Evolutionary conservation across 192 early-diverging fungal species (phyloP).

Genomic region (Linnemannia hyalina): DNA sequence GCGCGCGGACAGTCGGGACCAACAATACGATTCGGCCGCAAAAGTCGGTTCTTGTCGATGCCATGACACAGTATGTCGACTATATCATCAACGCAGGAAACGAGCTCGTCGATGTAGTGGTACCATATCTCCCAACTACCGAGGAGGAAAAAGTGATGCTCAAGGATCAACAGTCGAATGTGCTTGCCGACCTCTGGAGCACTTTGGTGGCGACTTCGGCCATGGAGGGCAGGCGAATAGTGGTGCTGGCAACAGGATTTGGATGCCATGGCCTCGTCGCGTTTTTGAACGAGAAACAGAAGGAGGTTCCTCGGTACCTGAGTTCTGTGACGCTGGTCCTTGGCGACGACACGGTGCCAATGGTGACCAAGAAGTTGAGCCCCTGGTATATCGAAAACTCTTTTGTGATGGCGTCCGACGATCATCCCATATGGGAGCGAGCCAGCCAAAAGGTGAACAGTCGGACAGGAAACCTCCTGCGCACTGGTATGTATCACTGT

Average conservation of each 20-base stretch:
- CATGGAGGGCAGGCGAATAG: constrained; percentile 26
- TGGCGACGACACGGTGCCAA: constrained; percentile 43
- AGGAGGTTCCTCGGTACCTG: constrained; percentile 40
- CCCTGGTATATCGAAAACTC: constrained; percentile 53
- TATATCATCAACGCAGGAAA: constrained; percentile 33
- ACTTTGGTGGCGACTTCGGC: constrained; percentile 39
- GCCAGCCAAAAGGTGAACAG: constrained; percentile 39
- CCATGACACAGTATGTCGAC: constrained; percentile 38
- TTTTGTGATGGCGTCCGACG: constrained; percentile 37
- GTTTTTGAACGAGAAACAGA: constrained; percentile 56
- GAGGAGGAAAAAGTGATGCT: constrained; percentile 42
- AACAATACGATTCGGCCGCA: constrained; percentile 31
- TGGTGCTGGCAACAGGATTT: constrained; percentile 55
- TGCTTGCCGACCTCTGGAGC: constrained; percentile 55
- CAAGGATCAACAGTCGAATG: constrained; percentile 32
- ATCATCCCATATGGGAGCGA: constrained; percentile 44
- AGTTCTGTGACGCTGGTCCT: constrained; percentile 49
- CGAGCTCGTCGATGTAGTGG: constrained; percentile 45
- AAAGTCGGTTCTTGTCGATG: constrained; percentile 41
- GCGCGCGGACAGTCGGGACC: constrained; percentile 16
- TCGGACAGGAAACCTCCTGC: constrained; percentile 42
- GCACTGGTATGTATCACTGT: constrained; percentile 21
- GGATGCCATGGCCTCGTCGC: constrained; percentile 53
- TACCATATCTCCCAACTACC: constrained; percentile 36
- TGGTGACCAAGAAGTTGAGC: constrained; percentile 46